Evolutionary conservation across 208 protist species (phyloP), one percentile per base, ranked within the genome.

Genomic region (Acanthamoeba royreba): DNA sequence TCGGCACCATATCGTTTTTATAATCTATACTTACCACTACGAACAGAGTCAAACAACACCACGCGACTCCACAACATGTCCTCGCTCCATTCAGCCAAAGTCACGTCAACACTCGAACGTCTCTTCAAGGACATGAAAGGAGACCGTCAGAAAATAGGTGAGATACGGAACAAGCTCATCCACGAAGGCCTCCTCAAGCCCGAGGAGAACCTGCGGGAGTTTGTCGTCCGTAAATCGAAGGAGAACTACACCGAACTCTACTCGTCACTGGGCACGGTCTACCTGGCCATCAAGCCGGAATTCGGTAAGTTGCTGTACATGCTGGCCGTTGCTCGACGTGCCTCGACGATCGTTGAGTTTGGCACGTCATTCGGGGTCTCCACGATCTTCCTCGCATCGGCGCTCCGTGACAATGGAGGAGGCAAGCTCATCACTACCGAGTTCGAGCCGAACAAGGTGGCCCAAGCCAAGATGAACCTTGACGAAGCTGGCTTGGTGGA

Each of bases 251-350:
- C 17, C 40, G n/a, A 5, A 0, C 46, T 86, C 9, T 86, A 86
- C 46, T 22, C 5, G 11, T 15, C 7, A 0, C 0, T 86, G 74
- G 11, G 15, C 74, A 35, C 28, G 43, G 15, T 86, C 35, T 86
- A 86, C 46, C 22, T 86, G 4, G 74, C 74, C 40, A 42, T 86
- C 43, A 52, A 52, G 74, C 74, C 74, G 4, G 38, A 86, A 11
- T 86, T 86, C 46, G 74, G 74, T 22, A 5, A 49, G n/a, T 52
- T 86, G 74, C 74, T 86, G 28, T 86, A 86, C 74, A 86, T 86
- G 74, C 33, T 86, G 9, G 74, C 74, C 8, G 19, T 86, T 0
- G 46, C 74, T 0, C 40, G 74, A 33, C 43, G 38, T 4, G 74
- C 74, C 22, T 52, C 40, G 28, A 86, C n/a, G 40, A 86, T 86